Evolutionary conservation across 2,329 filamentous ascomycete species (phyloP).

Genomic region (Nemania abortiva): DNA sequence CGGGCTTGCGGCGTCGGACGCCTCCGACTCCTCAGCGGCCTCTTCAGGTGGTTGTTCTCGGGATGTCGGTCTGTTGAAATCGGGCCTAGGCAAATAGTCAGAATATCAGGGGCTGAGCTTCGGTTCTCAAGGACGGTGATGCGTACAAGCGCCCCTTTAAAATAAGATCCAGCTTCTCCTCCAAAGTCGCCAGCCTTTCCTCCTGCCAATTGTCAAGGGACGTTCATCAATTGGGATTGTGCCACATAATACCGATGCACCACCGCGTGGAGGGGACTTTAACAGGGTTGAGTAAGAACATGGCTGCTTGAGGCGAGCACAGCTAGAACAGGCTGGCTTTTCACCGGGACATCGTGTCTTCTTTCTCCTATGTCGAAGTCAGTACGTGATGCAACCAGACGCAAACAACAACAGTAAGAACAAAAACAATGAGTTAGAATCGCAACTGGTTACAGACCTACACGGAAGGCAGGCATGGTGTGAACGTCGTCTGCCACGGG

Average conservation of each 20-base stretch:
- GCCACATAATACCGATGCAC: conserved; percentile 40
- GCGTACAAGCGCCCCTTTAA: conserved; percentile 37
- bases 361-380: conserved; percentile 34
- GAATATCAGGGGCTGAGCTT: conserved; percentile 13
- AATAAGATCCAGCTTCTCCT: conserved; percentile 40
- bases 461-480: conserved; percentile 41
- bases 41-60: conserved; percentile 27
- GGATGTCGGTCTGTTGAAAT: conserved; percentile 22
- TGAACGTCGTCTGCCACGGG: conserved; percentile 41
- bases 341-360: conserved; percentile 42
- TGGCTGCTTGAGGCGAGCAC: conserved; percentile 37
- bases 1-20: conserved; percentile 17
- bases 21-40: conserved; percentile 28
- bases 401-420: background rate
- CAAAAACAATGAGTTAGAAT: background rate
- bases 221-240: conserved; percentile 27
- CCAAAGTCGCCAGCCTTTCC: conserved; percentile 38
- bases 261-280: conserved; percentile 32
- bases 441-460: conserved; percentile 33
- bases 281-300: conserved; percentile 37
- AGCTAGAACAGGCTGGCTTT: conserved; percentile 39
- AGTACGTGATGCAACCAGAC: conserved; percentile 7
- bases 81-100: conserved; percentile 33
- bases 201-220: conserved; percentile 38
- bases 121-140: background rate